A percentile compares a stretch with the other conserved stretches of the same genome.
Conservation (phyloP, 2,329 filamentous ascomycete genomes). For the Lachnellula subtilissima region DNA sequence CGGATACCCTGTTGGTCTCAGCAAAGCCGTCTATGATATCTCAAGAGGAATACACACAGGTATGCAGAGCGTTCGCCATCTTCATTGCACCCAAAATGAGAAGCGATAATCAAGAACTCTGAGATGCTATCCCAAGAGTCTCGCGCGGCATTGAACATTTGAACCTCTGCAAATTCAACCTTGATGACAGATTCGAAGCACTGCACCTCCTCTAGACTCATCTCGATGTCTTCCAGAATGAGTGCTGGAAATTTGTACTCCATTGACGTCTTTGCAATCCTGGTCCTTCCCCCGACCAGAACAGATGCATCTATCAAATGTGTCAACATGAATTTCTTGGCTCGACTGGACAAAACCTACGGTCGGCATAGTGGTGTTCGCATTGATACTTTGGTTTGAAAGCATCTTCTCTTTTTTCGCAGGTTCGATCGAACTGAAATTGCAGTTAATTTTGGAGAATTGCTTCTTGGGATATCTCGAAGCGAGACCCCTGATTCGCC, state of each 20-base stretch:
- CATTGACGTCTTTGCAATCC: slow-evolving; percentile 15
- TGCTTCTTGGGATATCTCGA: slow-evolving; percentile 5
- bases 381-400: slow-evolving; percentile 12
- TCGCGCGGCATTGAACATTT: slow-evolving; percentile 3
- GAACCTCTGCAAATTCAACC: background rate
- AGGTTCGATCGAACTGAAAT: slow-evolving; percentile 4
- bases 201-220: slow-evolving; percentile 1
- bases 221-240: slow-evolving; percentile 17
- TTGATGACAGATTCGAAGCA: slow-evolving; percentile 12
- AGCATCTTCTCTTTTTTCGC: slow-evolving; percentile 6
- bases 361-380: slow-evolving; percentile 16
- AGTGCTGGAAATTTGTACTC: slow-evolving; percentile 18
- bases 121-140: slow-evolving; percentile 6
- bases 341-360: slow-evolving; percentile 5
- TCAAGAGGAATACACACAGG: background rate
- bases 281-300: slow-evolving; percentile 4
- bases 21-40: background rate
- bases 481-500: background rate
- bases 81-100: slow-evolving; percentile 9
- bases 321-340: background rate
- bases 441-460: slow-evolving; percentile 7
- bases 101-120: slow-evolving; percentile 8
- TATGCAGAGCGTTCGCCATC: slow-evolving; percentile 10
- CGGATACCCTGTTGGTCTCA: slow-evolving; percentile 3
- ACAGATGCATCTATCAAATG: slow-evolving; percentile 1